These are phyloP conservation scores for Talaromyces sp. DNA, from an alignment of 2,329 filamentous ascomycete species.

Conservation along the genomic window DNA sequence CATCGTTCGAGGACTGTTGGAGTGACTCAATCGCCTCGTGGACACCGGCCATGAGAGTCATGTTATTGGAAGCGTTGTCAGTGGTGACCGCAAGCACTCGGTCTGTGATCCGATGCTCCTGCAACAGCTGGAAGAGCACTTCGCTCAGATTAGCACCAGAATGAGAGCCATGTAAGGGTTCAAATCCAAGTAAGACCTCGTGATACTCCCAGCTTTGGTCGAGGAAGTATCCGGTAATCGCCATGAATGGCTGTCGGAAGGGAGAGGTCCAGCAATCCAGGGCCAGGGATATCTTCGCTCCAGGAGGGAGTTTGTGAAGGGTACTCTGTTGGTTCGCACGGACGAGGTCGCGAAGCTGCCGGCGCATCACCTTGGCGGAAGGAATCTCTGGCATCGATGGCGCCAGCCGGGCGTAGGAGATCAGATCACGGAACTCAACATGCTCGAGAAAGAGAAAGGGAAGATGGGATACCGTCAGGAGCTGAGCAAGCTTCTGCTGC, in stretches of 20 bases:
- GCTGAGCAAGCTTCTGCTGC: conserved; percentile 30
- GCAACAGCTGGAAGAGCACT: neutral
- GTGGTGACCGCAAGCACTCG: neutral
- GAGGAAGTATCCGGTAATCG: conserved; percentile 17
- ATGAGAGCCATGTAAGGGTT: conserved; percentile 13
- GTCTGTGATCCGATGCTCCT: neutral
- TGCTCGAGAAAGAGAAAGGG: neutral
- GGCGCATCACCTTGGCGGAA: neutral
- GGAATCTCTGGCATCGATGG: neutral
- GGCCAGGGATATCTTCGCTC: conserved; percentile 8
- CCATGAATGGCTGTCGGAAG: conserved; percentile 18
- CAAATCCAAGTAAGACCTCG: conserved; percentile 19
- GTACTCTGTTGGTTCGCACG: neutral
- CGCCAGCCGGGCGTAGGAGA: neutral
- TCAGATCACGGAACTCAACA: neutral
- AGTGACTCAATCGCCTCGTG: neutral
- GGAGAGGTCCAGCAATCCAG: conserved; percentile 19
- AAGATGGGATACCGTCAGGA: neutral
- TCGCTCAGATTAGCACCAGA: neutral
- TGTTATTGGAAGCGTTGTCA: neutral
- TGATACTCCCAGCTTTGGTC: conserved; percentile 14
- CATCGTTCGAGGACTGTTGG: neutral
- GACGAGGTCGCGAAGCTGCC: neutral
- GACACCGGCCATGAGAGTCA: neutral
- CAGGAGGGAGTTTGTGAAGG: neutral